Conservation (phyloP, 2,329 filamentous ascomycete genomes). For the Paraphaeosphaeria sporulosa region DNA sequence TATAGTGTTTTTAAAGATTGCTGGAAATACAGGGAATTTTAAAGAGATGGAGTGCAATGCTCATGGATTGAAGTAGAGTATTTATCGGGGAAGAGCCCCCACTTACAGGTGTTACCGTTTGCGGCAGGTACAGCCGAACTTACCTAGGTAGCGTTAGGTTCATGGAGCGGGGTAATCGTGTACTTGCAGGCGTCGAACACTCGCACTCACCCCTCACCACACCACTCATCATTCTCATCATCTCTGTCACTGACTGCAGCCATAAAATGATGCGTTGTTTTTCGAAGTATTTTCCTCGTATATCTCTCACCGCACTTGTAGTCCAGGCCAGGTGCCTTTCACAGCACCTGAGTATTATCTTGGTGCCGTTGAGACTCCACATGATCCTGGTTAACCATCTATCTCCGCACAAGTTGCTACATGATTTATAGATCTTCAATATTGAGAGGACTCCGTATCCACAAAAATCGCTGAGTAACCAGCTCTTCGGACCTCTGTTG, state of each 20-base stretch:
- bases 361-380: too few relatives aligned
- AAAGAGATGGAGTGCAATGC: not conserved
- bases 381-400: too few relatives aligned
- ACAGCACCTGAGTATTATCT: not conserved
- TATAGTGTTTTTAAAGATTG: not conserved
- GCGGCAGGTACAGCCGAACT: constrained; percentile 1
- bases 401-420: too few relatives aligned
- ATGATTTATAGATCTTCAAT: too few relatives aligned
- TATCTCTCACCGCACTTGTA: not conserved
- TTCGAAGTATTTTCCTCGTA: not conserved
- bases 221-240: not conserved
- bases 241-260: not conserved
- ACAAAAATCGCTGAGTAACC: too few relatives aligned
- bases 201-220: not conserved
- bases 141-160: not conserved
- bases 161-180: constrained; percentile 4
- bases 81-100: not conserved
- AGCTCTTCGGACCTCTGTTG: too few relatives aligned
- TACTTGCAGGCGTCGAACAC: not conserved
- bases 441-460: too few relatives aligned
- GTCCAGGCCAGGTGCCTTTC: not conserved
- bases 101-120: constrained; percentile 1
- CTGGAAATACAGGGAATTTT: not conserved
- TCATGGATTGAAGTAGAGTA: not conserved
- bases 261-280: not conserved